A percentile compares a stretch with the other conserved stretches of the same genome.
Conservation (phyloP, 2,329 filamentous ascomycete genomes). For the Diplodia sapinea region DNA sequence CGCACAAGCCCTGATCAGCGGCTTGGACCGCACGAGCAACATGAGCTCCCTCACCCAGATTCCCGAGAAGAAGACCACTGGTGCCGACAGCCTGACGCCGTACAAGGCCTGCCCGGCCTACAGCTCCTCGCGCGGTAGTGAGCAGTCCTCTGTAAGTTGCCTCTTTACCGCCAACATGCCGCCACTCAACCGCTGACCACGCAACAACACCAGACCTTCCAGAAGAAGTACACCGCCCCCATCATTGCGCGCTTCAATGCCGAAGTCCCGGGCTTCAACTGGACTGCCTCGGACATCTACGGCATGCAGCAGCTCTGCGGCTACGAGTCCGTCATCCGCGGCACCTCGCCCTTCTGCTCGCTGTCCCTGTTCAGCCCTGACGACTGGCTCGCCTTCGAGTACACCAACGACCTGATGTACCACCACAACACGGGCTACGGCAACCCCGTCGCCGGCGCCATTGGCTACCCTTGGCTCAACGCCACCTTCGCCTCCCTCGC, state of each 20-base stretch:
- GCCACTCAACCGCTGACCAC: background rate
- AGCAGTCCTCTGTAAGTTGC: constrained; percentile 55
- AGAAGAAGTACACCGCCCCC: constrained; percentile 63
- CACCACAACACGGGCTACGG: constrained; percentile 71
- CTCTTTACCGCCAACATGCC: background rate
- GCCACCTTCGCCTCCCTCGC: constrained; percentile 61
- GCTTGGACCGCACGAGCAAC: constrained; percentile 60
- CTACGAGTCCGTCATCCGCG: constrained; percentile 69
- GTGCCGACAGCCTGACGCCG: constrained; percentile 67
- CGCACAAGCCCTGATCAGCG: constrained; percentile 63
- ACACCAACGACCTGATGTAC: constrained; percentile 68
- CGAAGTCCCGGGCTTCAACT: constrained; percentile 64
- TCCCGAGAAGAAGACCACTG: constrained; percentile 62
- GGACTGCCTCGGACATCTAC: constrained; percentile 66
- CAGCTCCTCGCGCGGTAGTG: constrained; percentile 61
- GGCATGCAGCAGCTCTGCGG: constrained; percentile 71
- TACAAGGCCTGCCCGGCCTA: constrained; percentile 70
- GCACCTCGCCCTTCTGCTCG: constrained; percentile 66
- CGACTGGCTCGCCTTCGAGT: constrained; percentile 72
- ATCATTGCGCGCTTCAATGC: constrained; percentile 64
- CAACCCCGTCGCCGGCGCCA: constrained; percentile 60
- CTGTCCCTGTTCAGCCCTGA: constrained; percentile 64
- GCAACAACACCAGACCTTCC: constrained; percentile 47
- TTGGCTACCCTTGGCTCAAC: constrained; percentile 72
- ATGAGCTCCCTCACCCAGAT: constrained; percentile 62